Percentiles rank a stretch among this genome's conserved stretches.
Evolutionary conservation across 352 stramenopile species (phyloP).

Genomic region (Pythium biforme): DNA sequence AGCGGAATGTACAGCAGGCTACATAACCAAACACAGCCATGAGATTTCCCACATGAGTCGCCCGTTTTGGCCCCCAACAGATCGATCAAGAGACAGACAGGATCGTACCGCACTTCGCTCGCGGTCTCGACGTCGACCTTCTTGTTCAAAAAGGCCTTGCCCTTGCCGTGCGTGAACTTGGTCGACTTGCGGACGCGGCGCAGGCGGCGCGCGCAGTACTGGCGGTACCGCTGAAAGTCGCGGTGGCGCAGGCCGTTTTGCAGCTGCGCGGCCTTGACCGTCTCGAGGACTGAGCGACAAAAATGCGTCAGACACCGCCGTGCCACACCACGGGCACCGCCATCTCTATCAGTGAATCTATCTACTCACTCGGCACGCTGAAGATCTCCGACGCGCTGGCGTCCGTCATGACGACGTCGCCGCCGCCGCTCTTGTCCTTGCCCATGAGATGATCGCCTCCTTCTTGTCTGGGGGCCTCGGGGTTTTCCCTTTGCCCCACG

Average conservation of each 20-base stretch:
- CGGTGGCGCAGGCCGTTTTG: constrained; percentile 89
- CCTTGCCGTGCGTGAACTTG: constrained; percentile 88
- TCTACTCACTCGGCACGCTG: constrained; percentile 34
- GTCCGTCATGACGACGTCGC: constrained; percentile 31
- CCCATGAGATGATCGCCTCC: constrained; percentile 29
- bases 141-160: constrained; percentile 80
- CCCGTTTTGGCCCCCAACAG: no score
- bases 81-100: no score
- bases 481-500: constrained; percentile 19
- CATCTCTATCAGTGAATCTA: no score
- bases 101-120: constrained; percentile 50
- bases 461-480: not conserved
- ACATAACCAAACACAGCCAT: not conserved
- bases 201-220: constrained; percentile 88
- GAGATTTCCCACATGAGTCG: not conserved
- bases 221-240: constrained; percentile 90
- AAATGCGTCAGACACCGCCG: not conserved
- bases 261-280: constrained; percentile 86
- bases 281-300: constrained; percentile 72
- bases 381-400: constrained; percentile 25
- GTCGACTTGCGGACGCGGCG: constrained; percentile 86
- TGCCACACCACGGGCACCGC: no score
- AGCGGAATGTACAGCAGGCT: constrained; percentile 84
- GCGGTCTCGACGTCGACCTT: constrained; percentile 82
- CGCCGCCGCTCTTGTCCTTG: constrained; percentile 28